Evolutionary conservation across 1,284 basidiomycete genomes (phyloP).

Genomic region (Acaromyces ingoldii): DNA sequence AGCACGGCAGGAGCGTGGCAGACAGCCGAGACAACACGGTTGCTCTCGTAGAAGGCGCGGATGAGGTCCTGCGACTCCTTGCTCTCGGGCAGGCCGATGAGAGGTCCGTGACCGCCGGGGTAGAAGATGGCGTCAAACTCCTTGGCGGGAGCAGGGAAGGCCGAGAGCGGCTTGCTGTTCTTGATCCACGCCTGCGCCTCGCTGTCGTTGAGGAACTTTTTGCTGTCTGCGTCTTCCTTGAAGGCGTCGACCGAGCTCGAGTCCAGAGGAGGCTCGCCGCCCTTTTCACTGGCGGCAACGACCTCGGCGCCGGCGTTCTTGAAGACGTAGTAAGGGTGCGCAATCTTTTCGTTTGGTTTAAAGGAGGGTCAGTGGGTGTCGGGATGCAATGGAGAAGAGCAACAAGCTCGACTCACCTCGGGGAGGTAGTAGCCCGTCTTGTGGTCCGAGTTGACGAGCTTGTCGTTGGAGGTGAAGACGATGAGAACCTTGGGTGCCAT

Average conservation of each 20-base stretch:
- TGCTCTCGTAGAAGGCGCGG: slow-evolving; percentile 30
- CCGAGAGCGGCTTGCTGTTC: slow-evolving; percentile 61
- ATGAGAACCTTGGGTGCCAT: slow-evolving; percentile 59
- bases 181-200: slow-evolving; percentile 58
- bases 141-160: slow-evolving; percentile 58
- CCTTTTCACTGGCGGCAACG: slow-evolving; percentile 67
- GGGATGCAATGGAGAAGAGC: not conserved
- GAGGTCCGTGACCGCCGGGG: slow-evolving; percentile 60
- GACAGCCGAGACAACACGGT: slow-evolving; percentile 33
- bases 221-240: slow-evolving; percentile 59
- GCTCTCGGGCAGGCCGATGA: slow-evolving; percentile 39
- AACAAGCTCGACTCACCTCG: not conserved
- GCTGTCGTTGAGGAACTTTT: slow-evolving; percentile 63
- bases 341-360: slow-evolving; percentile 55
- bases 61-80: slow-evolving; percentile 27
- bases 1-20: slow-evolving; percentile 40
- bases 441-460: slow-evolving; percentile 59
- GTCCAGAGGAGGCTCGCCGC: slow-evolving; percentile 70
- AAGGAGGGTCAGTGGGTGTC: not conserved
- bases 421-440: slow-evolving; percentile 57
- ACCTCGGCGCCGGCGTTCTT: slow-evolving; percentile 59
- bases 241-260: slow-evolving; percentile 59
- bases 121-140: slow-evolving; percentile 72
- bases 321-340: slow-evolving; percentile 73
- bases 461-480: slow-evolving; percentile 67